Evolutionary conservation across 805 yeast genomes (phyloP).

Genomic region (Kodamaea leandrae): DNA sequence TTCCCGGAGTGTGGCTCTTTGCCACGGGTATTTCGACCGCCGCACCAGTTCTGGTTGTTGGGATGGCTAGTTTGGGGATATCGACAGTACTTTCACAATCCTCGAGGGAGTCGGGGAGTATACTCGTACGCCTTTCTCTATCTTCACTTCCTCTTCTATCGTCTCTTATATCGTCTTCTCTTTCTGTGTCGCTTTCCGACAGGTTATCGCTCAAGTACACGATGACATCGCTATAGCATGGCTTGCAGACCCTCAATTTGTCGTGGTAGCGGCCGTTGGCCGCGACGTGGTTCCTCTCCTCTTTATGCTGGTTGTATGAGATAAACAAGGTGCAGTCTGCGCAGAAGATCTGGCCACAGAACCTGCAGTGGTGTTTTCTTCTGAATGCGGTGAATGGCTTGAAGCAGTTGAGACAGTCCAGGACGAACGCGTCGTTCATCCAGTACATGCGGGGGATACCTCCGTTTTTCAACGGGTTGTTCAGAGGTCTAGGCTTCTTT

Average conservation of each 20-base stretch:
- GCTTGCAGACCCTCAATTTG: slow-evolving; percentile 71
- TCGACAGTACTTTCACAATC: too few relatives aligned
- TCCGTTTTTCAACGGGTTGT: slow-evolving; percentile 44
- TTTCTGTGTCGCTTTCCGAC: slow-evolving; percentile 21
- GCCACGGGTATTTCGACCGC: slow-evolving; percentile 65
- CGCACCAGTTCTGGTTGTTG: slow-evolving; percentile 77
- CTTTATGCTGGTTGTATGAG: slow-evolving; percentile 55
- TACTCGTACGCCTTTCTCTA: neutral
- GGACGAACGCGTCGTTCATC: slow-evolving; percentile 93
- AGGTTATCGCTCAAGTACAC: slow-evolving; percentile 67
- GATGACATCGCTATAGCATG: slow-evolving; percentile 73
- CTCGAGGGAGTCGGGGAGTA: slow-evolving; percentile 10
- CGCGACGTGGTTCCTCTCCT: slow-evolving; percentile 25
- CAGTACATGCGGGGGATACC: slow-evolving; percentile 79
- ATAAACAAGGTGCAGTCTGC: slow-evolving; percentile 69
- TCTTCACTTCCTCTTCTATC: slow-evolving; percentile 24
- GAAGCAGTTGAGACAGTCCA: slow-evolving; percentile 83
- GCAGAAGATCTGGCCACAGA: slow-evolving; percentile 96
- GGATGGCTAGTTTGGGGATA: slow-evolving; percentile 64
- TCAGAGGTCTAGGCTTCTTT: slow-evolving; percentile 30
- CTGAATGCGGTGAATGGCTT: slow-evolving; percentile 79
- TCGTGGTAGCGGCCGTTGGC: slow-evolving; percentile 50
- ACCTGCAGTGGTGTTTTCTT: slow-evolving; percentile 90
- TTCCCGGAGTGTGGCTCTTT: slow-evolving; percentile 19
- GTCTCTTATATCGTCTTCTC: slow-evolving; percentile 25